Evolutionary conservation across 495 filamentous ascomycete species (phyloP), one percentile per base, ranked within the genome.

Genomic region (Aspergillus leporis): DNA sequence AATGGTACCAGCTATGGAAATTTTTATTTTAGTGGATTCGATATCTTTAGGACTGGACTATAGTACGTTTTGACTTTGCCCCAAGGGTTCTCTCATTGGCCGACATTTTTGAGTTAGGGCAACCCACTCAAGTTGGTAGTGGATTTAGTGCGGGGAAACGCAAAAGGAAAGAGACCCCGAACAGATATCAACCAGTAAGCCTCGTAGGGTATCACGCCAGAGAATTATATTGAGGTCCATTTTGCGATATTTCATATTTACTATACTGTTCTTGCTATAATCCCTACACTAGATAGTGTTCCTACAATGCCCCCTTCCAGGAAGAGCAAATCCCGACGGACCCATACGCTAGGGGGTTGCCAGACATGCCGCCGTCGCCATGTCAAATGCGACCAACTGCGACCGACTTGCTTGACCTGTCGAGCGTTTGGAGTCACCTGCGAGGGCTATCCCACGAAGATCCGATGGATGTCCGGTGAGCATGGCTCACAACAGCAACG

Each of bases 351-450:
- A 22, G 72, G 70, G 69, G 60, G 70, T 54, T 65, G 69, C 72
- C 68, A 65, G 50, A 78, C 74, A 5, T 64, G 70, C 66, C 53
- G 73, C 53, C 45, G 74, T 52, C 60, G 75, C 62, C 61, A 80
- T 66, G 41, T 80, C 70, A 63, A 73, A 66, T 70, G 75, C 55
- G 74, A 78, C 52, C 73, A 78, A 54, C 65, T 66, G 51, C 64
- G 70, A 38, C 75, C 75, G 13, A 48, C 58, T 2, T 78, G 75
- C 43, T 62, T 64, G 2, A 72, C 64, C 2, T 75, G 71, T 52
- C 65, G 59, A 7, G 58, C 63, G 12, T 53, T 65, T 12, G 72
- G 68, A 0, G 60, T 72, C 4, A 22, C 54, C n/a, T 74, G 72
- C 19, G 72, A 74, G 45, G 72, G 72, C 0, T 72, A 70, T 49